Evolutionary conservation across 805 yeast genomes (phyloP).

Genomic region (Saccharomyces paradoxus): DNA sequence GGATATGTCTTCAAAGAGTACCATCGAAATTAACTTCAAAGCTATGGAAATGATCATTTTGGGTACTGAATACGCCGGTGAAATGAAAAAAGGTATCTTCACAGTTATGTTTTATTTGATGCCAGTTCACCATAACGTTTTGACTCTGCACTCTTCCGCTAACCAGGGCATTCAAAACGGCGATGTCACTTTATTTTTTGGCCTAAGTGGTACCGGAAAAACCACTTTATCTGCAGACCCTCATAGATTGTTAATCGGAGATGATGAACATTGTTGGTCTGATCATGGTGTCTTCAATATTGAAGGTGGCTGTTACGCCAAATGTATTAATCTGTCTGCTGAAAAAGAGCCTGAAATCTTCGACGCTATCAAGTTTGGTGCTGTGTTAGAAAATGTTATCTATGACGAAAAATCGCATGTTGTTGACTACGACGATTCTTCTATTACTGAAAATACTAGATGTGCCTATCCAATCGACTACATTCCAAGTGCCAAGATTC

Average conservation of each 20-base stretch:
- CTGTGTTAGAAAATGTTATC: slow-evolving; percentile 87
- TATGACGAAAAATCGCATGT: slow-evolving; percentile 71
- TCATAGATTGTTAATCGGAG: slow-evolving; percentile 87
- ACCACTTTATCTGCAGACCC: slow-evolving; percentile 97
- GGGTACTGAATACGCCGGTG: slow-evolving; percentile 99
- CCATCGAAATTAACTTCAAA: slow-evolving; percentile 93
- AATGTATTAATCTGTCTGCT: slow-evolving; percentile 78
- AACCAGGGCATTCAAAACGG: slow-evolving; percentile 77
- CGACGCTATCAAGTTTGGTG: slow-evolving; percentile 89
- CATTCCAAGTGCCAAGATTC: slow-evolving; percentile 93
- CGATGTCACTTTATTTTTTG: slow-evolving; percentile 93
- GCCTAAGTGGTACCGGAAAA: slow-evolving; percentile 96
- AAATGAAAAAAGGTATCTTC: slow-evolving; percentile 98
- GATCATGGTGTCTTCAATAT: slow-evolving; percentile 97
- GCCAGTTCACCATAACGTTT: slow-evolving; percentile 88
- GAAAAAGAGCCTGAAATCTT: slow-evolving; percentile 98
- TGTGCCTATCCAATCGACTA: slow-evolving; percentile 97
- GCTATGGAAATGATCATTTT: slow-evolving; percentile 97
- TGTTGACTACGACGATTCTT: slow-evolving; percentile 75
- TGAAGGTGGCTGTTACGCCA: slow-evolving; percentile 99
- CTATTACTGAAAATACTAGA: slow-evolving; percentile 94
- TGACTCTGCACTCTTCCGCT: slow-evolving; percentile 91
- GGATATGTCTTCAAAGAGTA: slow-evolving; percentile 94
- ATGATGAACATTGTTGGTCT: slow-evolving; percentile 99
- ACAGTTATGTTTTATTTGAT: slow-evolving; percentile 97